Base-by-base conservation (phyloP, 768 basidiomycete genomes). In the Boletus speciosus region DNA sequence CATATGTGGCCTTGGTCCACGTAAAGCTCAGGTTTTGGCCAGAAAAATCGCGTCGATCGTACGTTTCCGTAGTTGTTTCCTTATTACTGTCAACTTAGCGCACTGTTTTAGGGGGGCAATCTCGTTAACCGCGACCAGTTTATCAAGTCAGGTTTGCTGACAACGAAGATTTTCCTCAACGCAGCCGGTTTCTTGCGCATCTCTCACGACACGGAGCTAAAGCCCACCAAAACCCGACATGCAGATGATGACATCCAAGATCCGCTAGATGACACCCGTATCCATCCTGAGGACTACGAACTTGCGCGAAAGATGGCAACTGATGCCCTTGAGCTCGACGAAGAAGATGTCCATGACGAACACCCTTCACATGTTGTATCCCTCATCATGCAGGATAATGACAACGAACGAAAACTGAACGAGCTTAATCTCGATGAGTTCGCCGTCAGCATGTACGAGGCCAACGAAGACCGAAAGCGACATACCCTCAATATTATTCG, bases 301-400 rank as follows among this genome's bases (percentile, higher is more conserved):
- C 79, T 98, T 37, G 96, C 97, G 4, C 86, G 93, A 35, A 98
- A 98, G 76, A 97, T 99, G 94, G 96, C 96, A 36, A 90, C 92
- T 19, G 94, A 98, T 71, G 93, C 96, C 5, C 80, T 98, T 14
- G 97, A 98, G 66, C 80, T 93, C n/a, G 97, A 99, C 60, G 94
- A 96, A 64, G 97, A 98, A 69, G 97, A 99, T 73, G 80, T 93
- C 34, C 90, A 90, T 52, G 91, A 92, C 59, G 85, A 90, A 63
- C 90, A 96, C 67, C 90, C 94, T 27, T 98, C 97, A 2, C 85
- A 88, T 61, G 88, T 91, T 8, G 93, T 99, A 42, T 81, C 82
- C 14, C 73, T 85, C 43, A 86, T 99, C 67, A 92, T 97, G 86
- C 78, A 83, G 39, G 92, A 96, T 67, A 75, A 72, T 27, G 86